Conservation (phyloP, 371 early-diverging fungal genomes). For the Mucor sp. region DNA sequence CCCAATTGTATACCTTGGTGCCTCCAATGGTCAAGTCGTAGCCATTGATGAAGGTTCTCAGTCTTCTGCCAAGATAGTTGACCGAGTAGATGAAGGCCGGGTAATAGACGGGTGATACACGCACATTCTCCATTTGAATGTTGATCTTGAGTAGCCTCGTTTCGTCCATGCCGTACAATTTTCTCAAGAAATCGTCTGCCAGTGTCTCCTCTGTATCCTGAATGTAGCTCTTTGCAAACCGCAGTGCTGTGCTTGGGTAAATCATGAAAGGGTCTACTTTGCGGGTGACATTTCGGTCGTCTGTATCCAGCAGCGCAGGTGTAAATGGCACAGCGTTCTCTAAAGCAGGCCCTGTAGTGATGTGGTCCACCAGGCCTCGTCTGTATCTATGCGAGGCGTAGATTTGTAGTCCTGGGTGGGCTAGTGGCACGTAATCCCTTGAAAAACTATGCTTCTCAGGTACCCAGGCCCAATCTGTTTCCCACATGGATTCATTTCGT, state of each 20-base stretch:
- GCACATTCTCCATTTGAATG: slow-evolving; percentile 41
- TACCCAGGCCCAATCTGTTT: slow-evolving; percentile 60
- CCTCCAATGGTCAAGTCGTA: slow-evolving; percentile 57
- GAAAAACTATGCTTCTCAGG: slow-evolving; percentile 44
- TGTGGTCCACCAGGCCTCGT: slow-evolving; percentile 56
- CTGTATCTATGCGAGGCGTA: slow-evolving; percentile 64
- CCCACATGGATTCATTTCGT: slow-evolving; percentile 50
- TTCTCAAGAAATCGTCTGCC: slow-evolving; percentile 52
- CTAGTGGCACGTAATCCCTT: slow-evolving; percentile 46
- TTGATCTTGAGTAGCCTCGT: slow-evolving; percentile 56
- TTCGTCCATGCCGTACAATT: slow-evolving; percentile 51
- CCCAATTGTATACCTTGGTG: slow-evolving; percentile 56
- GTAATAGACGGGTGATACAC: slow-evolving; percentile 60
- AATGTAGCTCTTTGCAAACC: slow-evolving; percentile 52
- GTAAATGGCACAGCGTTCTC: slow-evolving; percentile 43
- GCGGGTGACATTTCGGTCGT: slow-evolving; percentile 16
- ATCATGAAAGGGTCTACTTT: slow-evolving; percentile 57
- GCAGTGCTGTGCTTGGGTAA: slow-evolving; percentile 56
- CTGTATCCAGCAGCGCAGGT: slow-evolving; percentile 46
- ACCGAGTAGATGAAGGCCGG: slow-evolving; percentile 59
- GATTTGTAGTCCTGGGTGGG: slow-evolving; percentile 53
- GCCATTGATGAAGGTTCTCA: slow-evolving; percentile 63
- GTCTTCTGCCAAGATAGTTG: slow-evolving; percentile 49
- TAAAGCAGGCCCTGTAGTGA: slow-evolving; percentile 53
- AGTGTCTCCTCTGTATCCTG: slow-evolving; percentile 46